Evolutionary conservation across 768 basidiomycete genomes (phyloP).

Genomic region (Suillus brevipes): DNA sequence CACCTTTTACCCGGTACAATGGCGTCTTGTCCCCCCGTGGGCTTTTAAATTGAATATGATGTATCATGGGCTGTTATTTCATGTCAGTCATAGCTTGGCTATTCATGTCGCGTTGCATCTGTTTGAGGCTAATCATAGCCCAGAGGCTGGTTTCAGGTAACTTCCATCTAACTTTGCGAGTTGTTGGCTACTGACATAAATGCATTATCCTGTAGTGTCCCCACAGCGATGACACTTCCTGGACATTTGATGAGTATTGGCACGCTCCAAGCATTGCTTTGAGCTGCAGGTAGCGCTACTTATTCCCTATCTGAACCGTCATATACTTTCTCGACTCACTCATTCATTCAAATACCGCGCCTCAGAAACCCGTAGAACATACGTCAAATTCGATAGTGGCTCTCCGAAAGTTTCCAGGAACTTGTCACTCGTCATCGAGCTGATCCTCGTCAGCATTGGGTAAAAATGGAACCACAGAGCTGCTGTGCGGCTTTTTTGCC

Average conservation of each 20-base stretch:
- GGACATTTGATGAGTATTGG: background rate
- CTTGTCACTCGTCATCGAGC: background rate
- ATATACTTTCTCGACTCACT: background rate
- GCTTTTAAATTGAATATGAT: background rate
- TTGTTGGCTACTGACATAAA: background rate
- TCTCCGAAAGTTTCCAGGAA: background rate
- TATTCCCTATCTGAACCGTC: background rate
- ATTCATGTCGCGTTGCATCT: background rate
- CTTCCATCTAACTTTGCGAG: background rate
- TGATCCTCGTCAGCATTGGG: background rate
- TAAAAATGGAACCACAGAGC: background rate
- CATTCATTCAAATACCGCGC: background rate
- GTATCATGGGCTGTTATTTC: background rate
- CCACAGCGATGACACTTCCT: background rate
- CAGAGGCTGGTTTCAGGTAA: background rate
- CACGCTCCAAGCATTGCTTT: background rate
- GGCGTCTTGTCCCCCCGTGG: background rate
- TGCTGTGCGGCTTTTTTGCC: background rate
- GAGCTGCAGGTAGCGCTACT: background rate
- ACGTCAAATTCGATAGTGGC: background rate
- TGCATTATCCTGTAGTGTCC: background rate
- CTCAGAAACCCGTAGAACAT: background rate
- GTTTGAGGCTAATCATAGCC: background rate
- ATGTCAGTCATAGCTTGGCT: background rate
- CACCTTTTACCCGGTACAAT: background rate